Evolutionary conservation across 1,284 basidiomycete genomes (phyloP), one percentile per base, ranked within the genome.

Genomic region (Ustilago sp.): DNA sequence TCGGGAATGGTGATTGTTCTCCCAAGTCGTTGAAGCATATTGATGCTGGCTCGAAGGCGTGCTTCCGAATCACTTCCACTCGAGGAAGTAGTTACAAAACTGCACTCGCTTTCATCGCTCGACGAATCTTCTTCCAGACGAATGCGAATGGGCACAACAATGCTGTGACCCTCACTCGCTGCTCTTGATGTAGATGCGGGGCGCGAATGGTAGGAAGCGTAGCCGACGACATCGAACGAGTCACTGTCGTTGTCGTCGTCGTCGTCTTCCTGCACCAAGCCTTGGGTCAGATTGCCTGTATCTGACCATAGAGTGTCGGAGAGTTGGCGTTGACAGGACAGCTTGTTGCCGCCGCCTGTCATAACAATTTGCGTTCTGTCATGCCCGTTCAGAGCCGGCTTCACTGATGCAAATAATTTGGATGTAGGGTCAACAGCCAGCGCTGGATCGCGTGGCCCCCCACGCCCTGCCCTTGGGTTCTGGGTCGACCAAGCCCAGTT

Each of bases 101-200:
- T 64, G 17, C 51, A 48, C 23, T 69, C 67, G 59, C 72, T 69
- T 32, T 74, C 67, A 34, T 74, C 72, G 43, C 63, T 69, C 1
- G 67, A 74, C 0, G 67, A 69, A 41, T 74, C 72, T 12, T 74
- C 67, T 36, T 74, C 72, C 57, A 69, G 43, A 2, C 66, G 58
- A 13, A 74, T 62, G 19, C 56, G 59, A 3, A 74, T 45, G 1
- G 67, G 72, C 2, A 74, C 11, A 4, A 66, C 67, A n/a, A 69
- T 48, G 35, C 52, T 63, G 45, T 63, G 54, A 4, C 54, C 62
- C 28, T 66, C 59, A 7, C 47, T 28, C 13, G 35, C 47, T 8
- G 9, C 28, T n/a, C 13, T 28, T 31, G 51, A 34, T 5, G 45
- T 8, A 12, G 31, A 34, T 4, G 32, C 36, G 4, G 19, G 17